Base-by-base conservation (phyloP, 2,329 filamentous ascomycete genomes). In the Sarocladium oryzae region DNA sequence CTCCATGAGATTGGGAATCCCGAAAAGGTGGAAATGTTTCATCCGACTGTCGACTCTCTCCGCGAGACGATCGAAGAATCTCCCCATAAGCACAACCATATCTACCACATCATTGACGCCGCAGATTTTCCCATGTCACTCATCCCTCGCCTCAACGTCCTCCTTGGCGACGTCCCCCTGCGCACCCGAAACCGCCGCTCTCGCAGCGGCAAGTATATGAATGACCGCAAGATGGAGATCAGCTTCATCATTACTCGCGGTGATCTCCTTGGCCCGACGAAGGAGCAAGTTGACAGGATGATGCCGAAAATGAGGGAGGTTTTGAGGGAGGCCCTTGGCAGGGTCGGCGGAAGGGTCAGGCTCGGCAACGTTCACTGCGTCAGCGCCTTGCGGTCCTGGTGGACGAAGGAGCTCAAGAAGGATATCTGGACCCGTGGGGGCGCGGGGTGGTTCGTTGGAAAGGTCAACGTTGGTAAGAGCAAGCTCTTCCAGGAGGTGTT, bases 61-160 rank as follows among this genome's bases (percentile, higher is more conserved):
- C 82, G 84, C 57, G 85, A 89, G 56, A 95, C 90, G 15, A 86
- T 99, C 50, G 78, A 85, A 50, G 89, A 95, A 66, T 95, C 92
- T 1, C 91, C 91, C 0, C 85, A 95, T 69, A 88, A 88, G 64
- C 81, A 88, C 63, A 97, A 99, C 61, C 89, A 96, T 67, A 85
- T 99, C 55, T 99, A 97, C 65, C 93, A 99, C 67, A 77, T 99
- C 23, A 73, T 99, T 20, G 93, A 99, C 63, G 92, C 93, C 2
- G 93, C 91, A 54, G 93, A 99, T 67, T 97, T 99, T 57, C 93
- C 93, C 18, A 88, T 99, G 80, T 96, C 93, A 2, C 70, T 99
- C 13, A 76, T 97, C 3, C 88, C 89, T 1, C 81, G 84, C 40
- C 79, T 99, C 9, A 80, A 86, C 54, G 73, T 79, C 7, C 73